These are phyloP conservation scores for Cladosporium cucumerinum DNA, from an alignment of 2,329 filamentous ascomycete species.

Conservation along the genomic window DNA sequence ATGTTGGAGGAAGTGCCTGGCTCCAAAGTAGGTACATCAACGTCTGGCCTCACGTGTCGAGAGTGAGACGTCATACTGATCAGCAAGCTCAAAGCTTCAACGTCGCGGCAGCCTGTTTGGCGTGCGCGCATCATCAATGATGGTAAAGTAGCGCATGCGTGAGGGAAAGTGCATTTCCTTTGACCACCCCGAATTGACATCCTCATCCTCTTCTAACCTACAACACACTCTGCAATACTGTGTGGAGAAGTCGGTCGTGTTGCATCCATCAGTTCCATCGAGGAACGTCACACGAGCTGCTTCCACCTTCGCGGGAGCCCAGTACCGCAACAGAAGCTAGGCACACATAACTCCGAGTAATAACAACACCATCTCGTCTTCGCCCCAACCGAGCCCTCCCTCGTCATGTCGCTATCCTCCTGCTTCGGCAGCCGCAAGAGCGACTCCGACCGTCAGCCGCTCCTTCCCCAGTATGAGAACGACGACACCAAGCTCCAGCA, in stretches of 20 bases:
- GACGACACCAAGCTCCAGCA: constrained; percentile 78
- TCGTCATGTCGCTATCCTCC: constrained; percentile 48
- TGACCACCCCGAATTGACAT: background rate
- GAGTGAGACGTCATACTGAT: background rate
- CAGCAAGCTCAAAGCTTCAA: background rate
- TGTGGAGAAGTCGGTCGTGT: background rate
- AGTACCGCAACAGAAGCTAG: background rate
- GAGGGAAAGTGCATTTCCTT: background rate
- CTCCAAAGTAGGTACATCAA: background rate
- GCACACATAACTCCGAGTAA: background rate
- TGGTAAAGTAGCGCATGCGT: background rate
- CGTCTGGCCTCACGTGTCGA: background rate
- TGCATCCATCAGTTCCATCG: background rate
- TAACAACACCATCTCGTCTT: constrained; percentile 27
- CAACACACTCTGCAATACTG: background rate
- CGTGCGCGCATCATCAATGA: background rate
- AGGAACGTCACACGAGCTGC: background rate
- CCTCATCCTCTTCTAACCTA: background rate
- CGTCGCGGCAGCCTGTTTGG: constrained; percentile 1
- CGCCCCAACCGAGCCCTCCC: background rate
- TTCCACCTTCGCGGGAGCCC: background rate
- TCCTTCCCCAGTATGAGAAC: constrained; percentile 71
- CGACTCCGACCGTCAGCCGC: constrained; percentile 65
- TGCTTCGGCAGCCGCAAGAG: constrained; percentile 59
- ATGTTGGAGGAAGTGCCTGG: background rate